Evolutionary conservation across 805 yeast genomes (phyloP), one percentile per base, ranked within the genome.

Genomic region (Pichia sporocuriosa): DNA sequence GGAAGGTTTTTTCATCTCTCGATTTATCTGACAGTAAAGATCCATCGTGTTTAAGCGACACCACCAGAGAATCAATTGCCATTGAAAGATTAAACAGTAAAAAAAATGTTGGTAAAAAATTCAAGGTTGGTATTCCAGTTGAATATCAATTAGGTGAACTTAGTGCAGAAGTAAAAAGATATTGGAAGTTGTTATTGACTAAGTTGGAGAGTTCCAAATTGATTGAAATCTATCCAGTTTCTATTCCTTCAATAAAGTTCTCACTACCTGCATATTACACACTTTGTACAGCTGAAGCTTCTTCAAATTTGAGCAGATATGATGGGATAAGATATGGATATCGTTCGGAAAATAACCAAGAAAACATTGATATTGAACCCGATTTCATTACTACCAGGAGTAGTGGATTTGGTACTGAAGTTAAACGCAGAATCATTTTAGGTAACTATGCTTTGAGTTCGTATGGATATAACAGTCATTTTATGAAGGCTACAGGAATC

Each of bases 321-420:
- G 98, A 93, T 61, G 98, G 98, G 3, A 66, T 89, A 17, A 68
- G 97, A 42, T 93, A 81, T 57, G 97, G 97, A 0, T 61, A 55
- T 42, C 66, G 84, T 29, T 67, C 72, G 1, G 43, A 43, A 33
- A 31, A 58, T 43, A 39, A 44, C 35, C 20, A 58, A 4, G 11
- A 25, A 10, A 22, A 43, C 20, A 13, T 5, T 6, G 72, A 62
- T 27, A 54, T 55, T 17, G 58, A 52, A 35, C 61, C 58, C 2
- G 66, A 46, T 59, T 69, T 71, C 51, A 71, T 74, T 1, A 64
- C 68, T 3, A 84, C 93, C 2, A 69, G 97, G 46, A 53, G 74
- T 1, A 53, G 53, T 6, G 84, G 82, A 0, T 82, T 94, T 55
- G 96, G 97, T 0, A 61, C 59, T 3, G 97, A 88, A 54, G 97